Evolutionary conservation across 257 asterid species (phyloP).

Genomic region (Cynanchum wilfordii): DNA sequence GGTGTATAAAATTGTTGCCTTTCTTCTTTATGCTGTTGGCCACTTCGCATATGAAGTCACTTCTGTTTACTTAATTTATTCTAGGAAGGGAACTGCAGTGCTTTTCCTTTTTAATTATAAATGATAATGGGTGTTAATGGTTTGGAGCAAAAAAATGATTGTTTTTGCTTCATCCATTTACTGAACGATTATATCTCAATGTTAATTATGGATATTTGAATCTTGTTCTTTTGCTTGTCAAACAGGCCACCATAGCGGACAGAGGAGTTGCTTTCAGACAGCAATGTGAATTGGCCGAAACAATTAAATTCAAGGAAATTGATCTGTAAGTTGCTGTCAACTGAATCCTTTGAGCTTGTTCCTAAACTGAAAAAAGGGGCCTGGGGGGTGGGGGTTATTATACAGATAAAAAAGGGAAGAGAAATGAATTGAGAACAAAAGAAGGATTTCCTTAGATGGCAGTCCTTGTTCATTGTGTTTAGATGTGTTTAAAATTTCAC

Average conservation of each 20-base stretch:
- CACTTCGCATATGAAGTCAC: background rate
- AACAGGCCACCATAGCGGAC: slow-evolving; percentile 83
- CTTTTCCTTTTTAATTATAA: background rate
- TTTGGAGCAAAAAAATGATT: background rate
- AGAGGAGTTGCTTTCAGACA: slow-evolving; percentile 87
- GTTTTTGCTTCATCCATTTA: slow-evolving; percentile 12
- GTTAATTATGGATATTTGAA: slow-evolving; percentile 3
- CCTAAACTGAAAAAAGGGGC: background rate
- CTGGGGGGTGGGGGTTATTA: no score
- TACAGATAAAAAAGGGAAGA: no score
- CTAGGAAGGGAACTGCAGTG: background rate
- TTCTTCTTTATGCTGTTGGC: background rate
- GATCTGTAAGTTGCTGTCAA: slow-evolving; percentile 62
- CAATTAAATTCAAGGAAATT: slow-evolving; percentile 94
- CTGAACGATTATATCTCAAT: background rate
- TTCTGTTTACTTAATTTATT: background rate
- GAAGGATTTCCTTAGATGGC: background rate
- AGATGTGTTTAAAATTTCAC: background rate
- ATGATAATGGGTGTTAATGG: background rate
- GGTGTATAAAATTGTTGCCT: slow-evolving; percentile 21
- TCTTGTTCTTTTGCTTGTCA: slow-evolving; percentile 19
- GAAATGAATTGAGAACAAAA: background rate
- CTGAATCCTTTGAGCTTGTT: slow-evolving; percentile 3
- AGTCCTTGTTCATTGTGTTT: background rate
- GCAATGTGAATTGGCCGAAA: slow-evolving; percentile 78